Base-by-base conservation (phyloP, 148 eudicot species). In the Spergularia marina region DNA sequence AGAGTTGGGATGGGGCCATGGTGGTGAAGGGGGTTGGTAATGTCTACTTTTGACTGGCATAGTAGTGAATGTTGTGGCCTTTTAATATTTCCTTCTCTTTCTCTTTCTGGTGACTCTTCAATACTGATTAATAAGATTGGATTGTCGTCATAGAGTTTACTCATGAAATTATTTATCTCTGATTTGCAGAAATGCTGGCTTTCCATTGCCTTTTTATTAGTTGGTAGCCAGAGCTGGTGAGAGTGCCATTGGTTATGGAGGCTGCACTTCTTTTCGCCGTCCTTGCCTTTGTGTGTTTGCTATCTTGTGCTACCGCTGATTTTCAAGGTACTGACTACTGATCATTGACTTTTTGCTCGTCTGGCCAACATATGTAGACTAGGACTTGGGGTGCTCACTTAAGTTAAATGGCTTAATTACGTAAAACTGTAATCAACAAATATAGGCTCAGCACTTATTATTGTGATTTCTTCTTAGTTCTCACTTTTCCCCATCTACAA, bases 321-420 rank as follows among this genome's bases (percentile, higher is more conserved):
- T 73, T 75, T 60, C 93, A 92, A 87, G 97, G 97, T 92, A 87
- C 44, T 71, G 17, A 11, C 6, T 92, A 87, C 52, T 71, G 17
- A 11, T 7, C 18, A 75, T 17, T 76, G 36, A 59, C 36, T 10
- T 52, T 81, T 61, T 53, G 4, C 56, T 58, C 47, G 12, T 64
- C 18, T n/a, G 15, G 52, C 12, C 58, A 16, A 58, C 53, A 44
- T 40, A 18, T 36, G 10, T 58, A n/a, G 61, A 58, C 12, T 52
- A 15, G 5, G 53, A 57, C 54, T 40, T 62, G 18, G 70, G 71
- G 36, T 59, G 72, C 59, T 47, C 4, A 21, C 36, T 68, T 68
- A 30, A 30, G 36, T 30, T 30, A 6, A 68, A 3, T 47, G 52
- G 2, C 56, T 41, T 68, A 51, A 20, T 12, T 68, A 13, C 4